A percentile compares a stretch with the other conserved stretches of the same genome.
These are phyloP conservation scores for Licmophora abbreviata DNA, from an alignment of 108 stramenopile genomes.

Conservation along the genomic window DNA sequence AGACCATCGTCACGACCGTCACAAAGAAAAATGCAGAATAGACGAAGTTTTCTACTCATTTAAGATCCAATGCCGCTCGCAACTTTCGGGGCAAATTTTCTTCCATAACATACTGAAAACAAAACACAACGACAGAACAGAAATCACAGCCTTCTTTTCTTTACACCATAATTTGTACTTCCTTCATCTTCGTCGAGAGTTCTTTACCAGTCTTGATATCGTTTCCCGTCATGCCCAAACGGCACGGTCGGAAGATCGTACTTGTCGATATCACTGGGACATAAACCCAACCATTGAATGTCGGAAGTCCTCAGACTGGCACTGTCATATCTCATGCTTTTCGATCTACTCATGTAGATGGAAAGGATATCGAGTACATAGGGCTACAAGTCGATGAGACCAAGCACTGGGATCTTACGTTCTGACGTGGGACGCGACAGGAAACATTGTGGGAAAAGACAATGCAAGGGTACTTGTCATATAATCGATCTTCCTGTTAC, in stretches of 20 bases:
- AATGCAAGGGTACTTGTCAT: conserved; percentile 94
- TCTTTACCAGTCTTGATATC: conserved; percentile 97
- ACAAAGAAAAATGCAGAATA: no score
- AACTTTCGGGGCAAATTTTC: conserved; percentile 92
- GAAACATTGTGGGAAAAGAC: conserved; percentile 96
- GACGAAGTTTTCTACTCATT: no score
- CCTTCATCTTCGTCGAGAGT: conserved; percentile 91
- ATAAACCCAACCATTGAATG: conserved; percentile 94
- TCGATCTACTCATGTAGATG: conserved; percentile 90
- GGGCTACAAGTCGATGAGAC: conserved; percentile 94
- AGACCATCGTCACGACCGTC: no score
- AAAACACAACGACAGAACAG: conserved; percentile 87
- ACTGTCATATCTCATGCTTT: conserved; percentile 95
- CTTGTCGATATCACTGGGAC: conserved; percentile 91
- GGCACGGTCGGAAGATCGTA: conserved; percentile 79
- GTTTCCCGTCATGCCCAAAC: conserved; percentile 91
- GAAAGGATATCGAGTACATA: conserved; percentile 96
- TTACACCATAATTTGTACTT: conserved; percentile 92
- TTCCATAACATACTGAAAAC: conserved; percentile 96
- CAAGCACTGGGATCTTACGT: conserved; percentile 92
- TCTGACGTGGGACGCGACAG: conserved; percentile 68
- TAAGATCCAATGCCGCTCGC: conserved; percentile 90
- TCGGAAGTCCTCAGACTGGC: conserved; percentile 93
- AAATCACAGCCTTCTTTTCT: conserved; percentile 98
- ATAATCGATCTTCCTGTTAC: conserved; percentile 88